phyloP scores from a whole-genome alignment of 139 green algal genomes.

The Chlorella vulgaris region DNA sequence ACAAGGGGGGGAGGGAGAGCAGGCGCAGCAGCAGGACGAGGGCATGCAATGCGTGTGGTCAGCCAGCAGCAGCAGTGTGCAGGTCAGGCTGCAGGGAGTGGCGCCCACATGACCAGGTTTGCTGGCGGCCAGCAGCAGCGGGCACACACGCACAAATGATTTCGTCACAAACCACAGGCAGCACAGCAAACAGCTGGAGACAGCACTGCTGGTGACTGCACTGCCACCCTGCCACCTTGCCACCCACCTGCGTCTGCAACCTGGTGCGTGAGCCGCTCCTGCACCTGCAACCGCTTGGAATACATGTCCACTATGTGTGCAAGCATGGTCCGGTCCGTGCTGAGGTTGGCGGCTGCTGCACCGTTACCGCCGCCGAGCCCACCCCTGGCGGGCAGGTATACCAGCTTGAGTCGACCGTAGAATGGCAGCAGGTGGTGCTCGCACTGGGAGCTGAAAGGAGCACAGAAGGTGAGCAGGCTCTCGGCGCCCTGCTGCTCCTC shows the following conservation, averaged over 20 bases:
- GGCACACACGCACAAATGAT: too few species aligned
- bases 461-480: slow-evolving; percentile 16
- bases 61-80: too few species aligned
- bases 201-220: too few species aligned
- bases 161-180: too few species aligned
- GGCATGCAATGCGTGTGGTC: too few species aligned
- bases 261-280: slow-evolving; percentile 94
- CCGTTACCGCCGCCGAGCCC: not conserved
- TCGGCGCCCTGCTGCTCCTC: slow-evolving; percentile 19
- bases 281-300: slow-evolving; percentile 82
- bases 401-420: slow-evolving; percentile 75
- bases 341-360: not conserved
- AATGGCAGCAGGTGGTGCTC: slow-evolving; percentile 99
- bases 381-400: slow-evolving; percentile 43
- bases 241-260: slow-evolving; percentile 64
- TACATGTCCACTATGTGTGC: slow-evolving; percentile 58
- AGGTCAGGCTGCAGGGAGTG: too few species aligned
- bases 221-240: slow-evolving; percentile 25
- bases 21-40: not conserved
- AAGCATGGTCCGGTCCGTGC: slow-evolving; percentile 13
- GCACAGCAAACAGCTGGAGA: too few species aligned
- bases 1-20: not conserved
- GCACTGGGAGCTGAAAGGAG: slow-evolving; percentile 79
- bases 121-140: too few species aligned
- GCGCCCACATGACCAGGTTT: too few species aligned